Conservation (phyloP, 805 yeast species). For the Saccharomycopsis lassenensis region DNA sequence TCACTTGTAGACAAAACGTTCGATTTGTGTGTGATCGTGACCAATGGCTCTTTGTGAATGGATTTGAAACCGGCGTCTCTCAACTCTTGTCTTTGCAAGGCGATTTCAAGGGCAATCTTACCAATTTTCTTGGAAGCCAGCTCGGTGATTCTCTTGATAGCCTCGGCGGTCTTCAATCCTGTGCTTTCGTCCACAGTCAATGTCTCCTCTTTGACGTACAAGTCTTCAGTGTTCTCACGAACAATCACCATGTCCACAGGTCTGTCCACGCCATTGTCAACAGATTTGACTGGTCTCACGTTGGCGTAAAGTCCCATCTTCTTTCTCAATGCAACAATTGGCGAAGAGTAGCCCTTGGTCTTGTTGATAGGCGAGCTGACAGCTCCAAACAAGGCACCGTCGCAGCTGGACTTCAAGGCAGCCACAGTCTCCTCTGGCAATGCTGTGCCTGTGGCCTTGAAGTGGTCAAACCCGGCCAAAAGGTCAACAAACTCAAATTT, state of each 20-base stretch:
- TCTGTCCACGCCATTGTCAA: conserved; percentile 61
- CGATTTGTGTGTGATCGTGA: conserved; percentile 94
- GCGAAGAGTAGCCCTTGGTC: conserved; percentile 95
- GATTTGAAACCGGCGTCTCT: conserved; percentile 54
- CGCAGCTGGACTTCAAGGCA: conserved; percentile 67
- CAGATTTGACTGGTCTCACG: conserved; percentile 95
- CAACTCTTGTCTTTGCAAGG: conserved; percentile 76
- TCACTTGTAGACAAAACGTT: conserved; percentile 88
- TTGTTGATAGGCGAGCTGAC: conserved; percentile 91
- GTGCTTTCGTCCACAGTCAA: conserved; percentile 54
- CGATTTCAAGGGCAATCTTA: conserved; percentile 84
- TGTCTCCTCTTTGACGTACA: conserved; percentile 89
- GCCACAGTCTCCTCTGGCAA: conserved; percentile 88
- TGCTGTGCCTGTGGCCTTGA: conserved; percentile 91
- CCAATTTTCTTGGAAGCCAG: conserved; percentile 79
- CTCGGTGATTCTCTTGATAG: conserved; percentile 92
- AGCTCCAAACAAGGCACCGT: conserved; percentile 97
- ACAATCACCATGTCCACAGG: conserved; percentile 97
- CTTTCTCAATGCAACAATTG: conserved; percentile 97
- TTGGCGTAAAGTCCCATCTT: conserved; percentile 91
- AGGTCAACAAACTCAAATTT: conserved; percentile 78
- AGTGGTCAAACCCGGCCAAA: conserved; percentile 90
- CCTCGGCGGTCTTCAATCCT: conserved; percentile 90
- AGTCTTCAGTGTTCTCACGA: conserved; percentile 96
- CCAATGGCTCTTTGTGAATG: conserved; percentile 36